These are phyloP conservation scores for Pulveroboletus sp. DNA, from an alignment of 1,284 basidiomycete species.

Conservation along the genomic window DNA sequence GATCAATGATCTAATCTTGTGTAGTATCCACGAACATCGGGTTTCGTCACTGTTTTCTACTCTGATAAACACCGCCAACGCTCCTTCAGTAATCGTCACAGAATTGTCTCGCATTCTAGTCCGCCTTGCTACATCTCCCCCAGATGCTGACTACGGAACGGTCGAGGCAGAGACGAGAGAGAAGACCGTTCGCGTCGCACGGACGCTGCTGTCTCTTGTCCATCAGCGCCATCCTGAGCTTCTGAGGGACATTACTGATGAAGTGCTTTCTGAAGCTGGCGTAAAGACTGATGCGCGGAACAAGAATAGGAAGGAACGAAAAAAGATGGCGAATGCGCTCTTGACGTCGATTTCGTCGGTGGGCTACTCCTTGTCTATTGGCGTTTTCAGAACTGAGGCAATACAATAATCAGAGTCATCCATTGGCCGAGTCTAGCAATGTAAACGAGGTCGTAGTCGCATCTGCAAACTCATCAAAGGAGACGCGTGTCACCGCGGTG, in stretches of 20 bases:
- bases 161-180: slow-evolving; percentile 15
- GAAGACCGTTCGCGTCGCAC: slow-evolving; percentile 20
- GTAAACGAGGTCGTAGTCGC: slow-evolving; percentile 53
- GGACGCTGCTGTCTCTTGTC: slow-evolving; percentile 43
- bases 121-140: slow-evolving; percentile 20
- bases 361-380: slow-evolving; percentile 12
- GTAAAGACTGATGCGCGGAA: slow-evolving; percentile 39
- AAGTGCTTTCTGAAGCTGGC: slow-evolving; percentile 39
- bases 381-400: neutral
- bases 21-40: slow-evolving; percentile 47
- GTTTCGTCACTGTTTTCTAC: slow-evolving; percentile 45
- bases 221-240: slow-evolving; percentile 56
- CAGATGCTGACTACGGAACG: slow-evolving; percentile 7
- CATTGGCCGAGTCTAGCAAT: slow-evolving; percentile 33
- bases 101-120: slow-evolving; percentile 42
- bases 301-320: slow-evolving; percentile 41
- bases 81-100: slow-evolving; percentile 42
- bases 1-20: slow-evolving; percentile 2
- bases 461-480: slow-evolving; percentile 51
- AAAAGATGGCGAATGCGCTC: slow-evolving; percentile 50
- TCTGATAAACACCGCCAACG: slow-evolving; percentile 43
- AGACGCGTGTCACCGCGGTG: slow-evolving; percentile 53
- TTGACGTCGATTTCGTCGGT: slow-evolving; percentile 59
- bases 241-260: slow-evolving; percentile 46
- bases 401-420: slow-evolving; percentile 25